Conservation (phyloP, 1,284 basidiomycete genomes). For the Psilocybe mexicana region DNA sequence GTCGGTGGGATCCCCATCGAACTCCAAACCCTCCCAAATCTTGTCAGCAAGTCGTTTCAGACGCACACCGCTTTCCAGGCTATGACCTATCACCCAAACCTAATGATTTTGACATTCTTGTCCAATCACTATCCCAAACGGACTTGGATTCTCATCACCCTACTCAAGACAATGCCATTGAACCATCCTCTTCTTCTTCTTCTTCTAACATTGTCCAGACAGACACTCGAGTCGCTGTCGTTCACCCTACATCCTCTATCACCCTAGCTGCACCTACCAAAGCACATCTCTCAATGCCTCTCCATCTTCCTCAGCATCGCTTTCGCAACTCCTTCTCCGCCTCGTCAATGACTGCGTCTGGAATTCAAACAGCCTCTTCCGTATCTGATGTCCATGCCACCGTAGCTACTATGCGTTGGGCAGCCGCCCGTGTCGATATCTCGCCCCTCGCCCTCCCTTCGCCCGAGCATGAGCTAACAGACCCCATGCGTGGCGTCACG, state of each 20-base stretch:
- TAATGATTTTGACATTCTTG: conserved; percentile 13
- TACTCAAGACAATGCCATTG: background rate
- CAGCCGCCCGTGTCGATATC: conserved; percentile 70
- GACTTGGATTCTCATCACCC: background rate
- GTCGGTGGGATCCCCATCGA: conserved; percentile 79
- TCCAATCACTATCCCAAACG: background rate
- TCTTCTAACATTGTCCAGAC: conserved; percentile 9
- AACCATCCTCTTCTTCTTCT: background rate
- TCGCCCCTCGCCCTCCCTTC: conserved; percentile 82
- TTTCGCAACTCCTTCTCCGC: conserved; percentile 59
- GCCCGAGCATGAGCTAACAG: conserved; percentile 84
- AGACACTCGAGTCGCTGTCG: conserved; percentile 8
- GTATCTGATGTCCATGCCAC: conserved; percentile 59
- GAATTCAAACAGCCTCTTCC: conserved; percentile 15
- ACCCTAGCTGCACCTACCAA: conserved; percentile 17
- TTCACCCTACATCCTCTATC: conserved; percentile 5
- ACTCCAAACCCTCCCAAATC: conserved; percentile 65
- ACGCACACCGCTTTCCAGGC: conserved; percentile 16
- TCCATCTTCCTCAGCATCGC: conserved; percentile 40
- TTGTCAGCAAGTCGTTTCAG: conserved; percentile 26
- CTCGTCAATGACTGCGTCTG: conserved; percentile 17
- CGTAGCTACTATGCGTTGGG: conserved; percentile 85
- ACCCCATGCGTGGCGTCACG: conserved; percentile 75
- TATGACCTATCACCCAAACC: conserved; percentile 14
- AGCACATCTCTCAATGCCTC: conserved; percentile 27